phyloP scores from a whole-genome alignment of 140 eudicot genomes.

The Stevia rebaudiana region DNA sequence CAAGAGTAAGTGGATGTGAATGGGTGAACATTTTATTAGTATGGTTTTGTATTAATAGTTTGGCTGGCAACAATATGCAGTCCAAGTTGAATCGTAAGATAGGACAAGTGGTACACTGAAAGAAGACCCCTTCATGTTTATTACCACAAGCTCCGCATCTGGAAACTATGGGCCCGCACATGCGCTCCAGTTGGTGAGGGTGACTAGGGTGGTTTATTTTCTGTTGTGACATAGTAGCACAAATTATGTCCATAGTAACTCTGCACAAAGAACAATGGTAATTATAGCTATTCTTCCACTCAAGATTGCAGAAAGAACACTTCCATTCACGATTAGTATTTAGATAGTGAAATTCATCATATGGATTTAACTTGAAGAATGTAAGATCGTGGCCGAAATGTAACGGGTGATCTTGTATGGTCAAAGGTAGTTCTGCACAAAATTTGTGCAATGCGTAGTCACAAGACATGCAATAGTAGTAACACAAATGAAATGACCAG shows the following conservation, averaged over 20 bases:
- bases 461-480: slow-evolving; percentile 7
- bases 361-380: background rate
- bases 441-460: slow-evolving; percentile 1
- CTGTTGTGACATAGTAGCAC: background rate
- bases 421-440: background rate
- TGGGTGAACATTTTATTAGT: slow-evolving; percentile 5
- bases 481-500: slow-evolving; percentile 7
- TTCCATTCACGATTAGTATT: no score
- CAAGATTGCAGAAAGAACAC: background rate
- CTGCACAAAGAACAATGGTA: no score
- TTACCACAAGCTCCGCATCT: no score
- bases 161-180: no score
- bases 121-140: no score
- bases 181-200: background rate
- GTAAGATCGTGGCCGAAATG: background rate
- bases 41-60: background rate
- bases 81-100: background rate
- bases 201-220: slow-evolving; percentile 9
- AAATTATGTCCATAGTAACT: background rate
- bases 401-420: background rate
- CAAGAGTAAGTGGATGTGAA: slow-evolving; percentile 8
- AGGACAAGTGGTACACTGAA: background rate
- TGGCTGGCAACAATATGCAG: slow-evolving; percentile 5
- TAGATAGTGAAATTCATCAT: background rate
- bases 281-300: background rate